These are phyloP conservation scores for Botryosphaeria dothidea DNA, from an alignment of 2,329 filamentous ascomycete genomes.

Conservation along the genomic window DNA sequence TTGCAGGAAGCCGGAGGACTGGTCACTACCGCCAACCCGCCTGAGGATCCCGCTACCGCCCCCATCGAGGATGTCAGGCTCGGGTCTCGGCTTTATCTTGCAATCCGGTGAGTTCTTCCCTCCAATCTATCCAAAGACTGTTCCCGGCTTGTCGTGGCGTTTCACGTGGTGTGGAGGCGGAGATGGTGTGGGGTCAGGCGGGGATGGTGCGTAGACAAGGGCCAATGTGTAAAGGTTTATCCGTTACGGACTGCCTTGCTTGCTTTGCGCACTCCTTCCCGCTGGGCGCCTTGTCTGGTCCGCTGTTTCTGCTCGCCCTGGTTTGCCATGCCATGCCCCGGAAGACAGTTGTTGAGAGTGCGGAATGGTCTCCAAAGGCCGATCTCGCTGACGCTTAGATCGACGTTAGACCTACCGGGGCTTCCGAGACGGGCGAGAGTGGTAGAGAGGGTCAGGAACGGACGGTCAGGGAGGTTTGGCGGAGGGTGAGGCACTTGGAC, in stretches of 20 bases:
- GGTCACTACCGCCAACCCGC: conserved; percentile 73
- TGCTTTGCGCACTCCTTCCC: not conserved
- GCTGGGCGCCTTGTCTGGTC: not conserved
- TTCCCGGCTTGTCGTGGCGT: not conserved
- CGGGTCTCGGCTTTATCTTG: conserved; percentile 70
- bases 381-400: not conserved
- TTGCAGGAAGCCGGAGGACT: conserved; percentile 73
- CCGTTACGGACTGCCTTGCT: conserved; percentile 5
- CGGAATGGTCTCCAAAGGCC: not conserved
- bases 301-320: not conserved
- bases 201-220: not conserved
- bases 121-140: not conserved
- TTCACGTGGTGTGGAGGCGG: conserved; percentile 19
- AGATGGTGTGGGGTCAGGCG: not conserved
- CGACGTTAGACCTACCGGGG: conserved; percentile 62
- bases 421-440: conserved; percentile 58
- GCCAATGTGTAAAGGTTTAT: conserved; percentile 13
- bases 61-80: conserved; percentile 62
- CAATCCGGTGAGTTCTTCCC: conserved; percentile 56
- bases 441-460: conserved; percentile 68
- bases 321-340: not conserved
- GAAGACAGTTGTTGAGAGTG: not conserved
- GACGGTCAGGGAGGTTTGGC: conserved; percentile 72
- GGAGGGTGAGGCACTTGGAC: conserved; percentile 64
- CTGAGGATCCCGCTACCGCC: conserved; percentile 56